Conservation (phyloP, 768 basidiomycete species). For the Dacryopinax primogenitus region DNA sequence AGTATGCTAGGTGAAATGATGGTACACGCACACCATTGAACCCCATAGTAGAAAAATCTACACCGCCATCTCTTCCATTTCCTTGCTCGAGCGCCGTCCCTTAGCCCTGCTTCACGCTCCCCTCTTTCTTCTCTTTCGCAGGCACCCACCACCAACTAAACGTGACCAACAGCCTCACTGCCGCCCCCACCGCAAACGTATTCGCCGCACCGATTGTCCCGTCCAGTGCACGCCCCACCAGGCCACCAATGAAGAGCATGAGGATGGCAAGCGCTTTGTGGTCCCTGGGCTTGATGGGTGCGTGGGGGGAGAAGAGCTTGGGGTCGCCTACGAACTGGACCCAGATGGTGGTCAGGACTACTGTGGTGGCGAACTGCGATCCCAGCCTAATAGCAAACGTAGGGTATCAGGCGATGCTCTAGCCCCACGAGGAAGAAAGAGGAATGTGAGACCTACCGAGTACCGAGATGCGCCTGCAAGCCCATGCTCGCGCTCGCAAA, state of each 20-base stretch:
- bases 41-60: too few relatives aligned
- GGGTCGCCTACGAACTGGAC: conserved; percentile 79
- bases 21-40: neutral
- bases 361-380: conserved; percentile 27
- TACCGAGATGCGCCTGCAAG: conserved; percentile 75
- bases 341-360: conserved; percentile 79
- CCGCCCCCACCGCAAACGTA: conserved; percentile 54
- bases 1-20: neutral
- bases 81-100: neutral
- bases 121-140: conserved; percentile 23
- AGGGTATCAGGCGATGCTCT: conserved; percentile 28
- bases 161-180: conserved; percentile 47
- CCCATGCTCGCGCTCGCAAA: conserved; percentile 74
- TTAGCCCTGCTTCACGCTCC: conserved; percentile 1
- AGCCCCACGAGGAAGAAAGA: conserved; percentile 36
- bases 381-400: conserved; percentile 3
- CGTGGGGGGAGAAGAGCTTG: conserved; percentile 46
- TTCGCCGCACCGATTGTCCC: conserved; percentile 44
- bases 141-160: conserved; percentile 57
- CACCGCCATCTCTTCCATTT: neutral
- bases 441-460: conserved; percentile 55
- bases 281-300: conserved; percentile 48
- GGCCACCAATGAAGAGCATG: conserved; percentile 54
- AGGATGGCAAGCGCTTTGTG: conserved; percentile 38
- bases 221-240: conserved; percentile 31